phyloP scores from a whole-genome alignment of 2,329 filamentous ascomycete genomes.

The Penicillium sp. region DNA sequence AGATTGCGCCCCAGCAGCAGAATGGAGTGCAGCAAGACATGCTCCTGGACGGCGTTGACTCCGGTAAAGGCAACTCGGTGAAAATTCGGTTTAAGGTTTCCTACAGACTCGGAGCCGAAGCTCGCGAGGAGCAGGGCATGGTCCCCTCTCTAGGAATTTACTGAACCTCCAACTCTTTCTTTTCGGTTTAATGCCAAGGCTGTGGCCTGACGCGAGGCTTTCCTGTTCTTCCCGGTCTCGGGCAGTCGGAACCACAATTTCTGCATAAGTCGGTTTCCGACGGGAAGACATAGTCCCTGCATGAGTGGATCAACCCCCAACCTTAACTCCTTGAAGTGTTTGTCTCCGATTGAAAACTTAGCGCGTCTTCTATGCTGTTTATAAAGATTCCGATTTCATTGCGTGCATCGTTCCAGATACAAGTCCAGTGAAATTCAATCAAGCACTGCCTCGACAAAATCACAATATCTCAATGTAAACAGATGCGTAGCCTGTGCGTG shows the following conservation, averaged over 20 bases:
- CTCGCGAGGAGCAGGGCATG: constrained; percentile 78
- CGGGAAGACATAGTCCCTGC: background rate
- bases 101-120: constrained; percentile 66
- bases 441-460: background rate
- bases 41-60: constrained; percentile 71
- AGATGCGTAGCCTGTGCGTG: background rate
- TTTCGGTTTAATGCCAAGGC: background rate
- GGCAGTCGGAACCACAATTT: background rate
- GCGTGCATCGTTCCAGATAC: constrained; percentile 9
- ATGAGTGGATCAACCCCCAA: background rate
- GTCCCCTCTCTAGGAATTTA: constrained; percentile 76
- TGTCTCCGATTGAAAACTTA: constrained; percentile 14
- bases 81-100: constrained; percentile 88
- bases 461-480: background rate
- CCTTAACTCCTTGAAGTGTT: background rate
- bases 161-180: constrained; percentile 35
- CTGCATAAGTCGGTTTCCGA: background rate
- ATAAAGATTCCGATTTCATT: constrained; percentile 9
- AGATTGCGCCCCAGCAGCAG: constrained; percentile 68
- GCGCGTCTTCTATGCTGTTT: constrained; percentile 14
- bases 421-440: background rate
- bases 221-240: background rate
- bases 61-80: constrained; percentile 71
- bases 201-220: background rate
- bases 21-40: constrained; percentile 82